Base-by-base conservation (phyloP, 1,284 basidiomycete genomes). In the Golubevia pallescens region DNA sequence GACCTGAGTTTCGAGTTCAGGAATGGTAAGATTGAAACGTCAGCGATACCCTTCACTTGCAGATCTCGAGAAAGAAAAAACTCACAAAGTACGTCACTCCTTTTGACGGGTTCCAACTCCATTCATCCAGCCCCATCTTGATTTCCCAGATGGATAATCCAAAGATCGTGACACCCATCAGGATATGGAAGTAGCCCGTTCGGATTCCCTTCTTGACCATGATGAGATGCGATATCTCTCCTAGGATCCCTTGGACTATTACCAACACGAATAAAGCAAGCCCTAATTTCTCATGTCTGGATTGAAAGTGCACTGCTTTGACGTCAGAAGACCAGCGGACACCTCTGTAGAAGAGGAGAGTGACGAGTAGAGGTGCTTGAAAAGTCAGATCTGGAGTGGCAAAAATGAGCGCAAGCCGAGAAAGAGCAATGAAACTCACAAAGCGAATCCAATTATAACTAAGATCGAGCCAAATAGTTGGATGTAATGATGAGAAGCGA, bases 191-290 rank as follows among this genome's bases (percentile, higher is more conserved):
- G 42, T 69, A 65, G 56, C 58, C 58, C 3, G 34, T 38, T 7
- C 68, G 66, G 20, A 60, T 5, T 16, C 57, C 53, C 16, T 66
- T 70, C 53, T 87, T 87, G 19, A 86, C 72, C 69, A 90, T 90
- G 63, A 89, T 71, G 64, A 84, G 89, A 80, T 92, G 91, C 63
- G 91, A 89, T 65, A 90, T 70, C 2, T 88, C 87, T 2, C 92
- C 92, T 7, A 92, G 80, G 1, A 78, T 71, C 69, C 88, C 86
- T 82, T 93, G 92, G 10, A 88, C 62, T 60, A 90, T 53, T 75
- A 91, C 90, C n/a, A 92, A 86, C 55, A 88, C 87, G 67, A 92
- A 89, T 54, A 92, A 84, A 4, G 87, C 88, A 57, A 90, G 78
- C 34, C 92, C 91, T 74, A 88, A 87, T 86, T 87, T 87, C 89